These are phyloP conservation scores for Fusarium irregulare DNA, from an alignment of 2,329 filamentous ascomycete genomes.

Conservation along the genomic window DNA sequence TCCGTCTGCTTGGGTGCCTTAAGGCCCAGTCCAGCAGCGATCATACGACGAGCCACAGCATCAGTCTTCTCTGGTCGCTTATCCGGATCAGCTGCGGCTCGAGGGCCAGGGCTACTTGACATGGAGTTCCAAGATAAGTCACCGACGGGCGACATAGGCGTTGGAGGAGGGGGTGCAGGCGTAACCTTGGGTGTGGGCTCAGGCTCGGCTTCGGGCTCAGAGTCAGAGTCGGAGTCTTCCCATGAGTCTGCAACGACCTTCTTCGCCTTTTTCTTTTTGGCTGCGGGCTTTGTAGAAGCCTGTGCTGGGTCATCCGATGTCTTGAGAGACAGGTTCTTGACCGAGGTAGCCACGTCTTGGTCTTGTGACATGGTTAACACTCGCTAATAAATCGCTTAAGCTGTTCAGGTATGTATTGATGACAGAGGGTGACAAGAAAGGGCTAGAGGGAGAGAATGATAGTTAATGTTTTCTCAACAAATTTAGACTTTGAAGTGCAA, in stretches of 20 bases:
- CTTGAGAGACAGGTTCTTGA: constrained; percentile 50
- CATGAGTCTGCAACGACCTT: constrained; percentile 56
- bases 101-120: constrained; percentile 20
- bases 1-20: constrained; percentile 84
- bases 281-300: constrained; percentile 38
- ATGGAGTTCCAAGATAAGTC: constrained; percentile 36
- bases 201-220: constrained; percentile 52
- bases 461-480: too few relatives aligned
- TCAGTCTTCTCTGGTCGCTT: constrained; percentile 89
- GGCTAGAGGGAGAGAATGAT: background rate
- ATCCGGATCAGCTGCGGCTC: constrained; percentile 20
- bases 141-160: constrained; percentile 67
- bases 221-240: constrained; percentile 69
- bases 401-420: background rate
- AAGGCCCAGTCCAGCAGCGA: constrained; percentile 87
- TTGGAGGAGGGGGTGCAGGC: constrained; percentile 70
- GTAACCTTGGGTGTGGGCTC: constrained; percentile 53
- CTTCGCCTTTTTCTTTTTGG: constrained; percentile 47
- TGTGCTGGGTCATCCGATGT: constrained; percentile 32
- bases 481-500: background rate
- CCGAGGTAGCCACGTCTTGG: constrained; percentile 45
- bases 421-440: background rate
- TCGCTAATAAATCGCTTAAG: background rate
- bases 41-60: constrained; percentile 88
- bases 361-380: constrained; percentile 37